phyloP scores from a whole-genome alignment of 768 basidiomycete species.

The Termitomyces eurrhizus region DNA sequence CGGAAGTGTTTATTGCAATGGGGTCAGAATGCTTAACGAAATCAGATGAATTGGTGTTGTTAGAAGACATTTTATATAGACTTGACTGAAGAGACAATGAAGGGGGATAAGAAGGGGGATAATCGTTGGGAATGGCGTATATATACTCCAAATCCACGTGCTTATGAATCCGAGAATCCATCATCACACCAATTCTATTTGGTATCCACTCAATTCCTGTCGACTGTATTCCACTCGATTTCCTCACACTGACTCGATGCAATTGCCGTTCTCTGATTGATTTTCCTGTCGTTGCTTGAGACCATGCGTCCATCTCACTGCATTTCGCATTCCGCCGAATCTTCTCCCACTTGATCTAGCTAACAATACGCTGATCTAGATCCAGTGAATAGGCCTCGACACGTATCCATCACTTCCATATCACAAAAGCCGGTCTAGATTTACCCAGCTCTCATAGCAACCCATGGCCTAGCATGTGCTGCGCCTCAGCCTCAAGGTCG shows the following conservation, averaged over 20 bases:
- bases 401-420: background rate
- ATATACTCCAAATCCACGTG: constrained; percentile 19
- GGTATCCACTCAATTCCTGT: background rate
- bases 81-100: constrained; percentile 18
- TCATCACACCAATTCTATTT: background rate
- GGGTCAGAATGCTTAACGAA: constrained; percentile 52
- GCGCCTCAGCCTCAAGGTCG: background rate
- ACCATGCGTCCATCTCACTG: background rate
- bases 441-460: background rate
- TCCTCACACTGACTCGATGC: background rate
- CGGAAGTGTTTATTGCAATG: constrained; percentile 50
- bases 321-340: background rate
- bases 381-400: background rate
- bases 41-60: constrained; percentile 24
- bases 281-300: background rate
- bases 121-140: constrained; percentile 17
- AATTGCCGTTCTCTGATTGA: background rate
- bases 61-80: constrained; percentile 17
- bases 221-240: background rate
- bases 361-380: background rate
- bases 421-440: background rate
- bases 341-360: background rate
- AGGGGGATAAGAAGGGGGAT: constrained; percentile 12
- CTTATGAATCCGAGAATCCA: constrained; percentile 6
- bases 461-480: background rate